These are phyloP conservation scores for Trichoderma sp. DNA, from an alignment of 2,329 filamentous ascomycete species.

Conservation along the genomic window DNA sequence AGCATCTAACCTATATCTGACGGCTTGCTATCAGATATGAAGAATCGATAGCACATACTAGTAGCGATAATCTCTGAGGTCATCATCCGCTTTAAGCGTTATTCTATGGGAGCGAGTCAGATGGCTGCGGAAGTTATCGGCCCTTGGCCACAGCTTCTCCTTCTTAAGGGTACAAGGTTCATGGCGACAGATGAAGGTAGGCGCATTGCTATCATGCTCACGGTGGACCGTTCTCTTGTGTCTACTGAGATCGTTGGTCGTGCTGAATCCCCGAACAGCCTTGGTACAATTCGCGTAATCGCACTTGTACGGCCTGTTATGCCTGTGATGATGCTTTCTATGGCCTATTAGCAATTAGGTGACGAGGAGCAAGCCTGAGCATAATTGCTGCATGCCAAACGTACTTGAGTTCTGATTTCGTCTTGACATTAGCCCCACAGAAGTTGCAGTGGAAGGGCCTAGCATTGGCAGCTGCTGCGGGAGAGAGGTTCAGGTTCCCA, in stretches of 20 bases:
- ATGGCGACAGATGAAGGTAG: constrained; percentile 33
- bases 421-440: constrained; percentile 50
- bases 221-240: constrained; percentile 74
- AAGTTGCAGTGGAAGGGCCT: constrained; percentile 38
- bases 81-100: constrained; percentile 40
- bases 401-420: constrained; percentile 59
- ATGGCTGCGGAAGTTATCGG: constrained; percentile 86
- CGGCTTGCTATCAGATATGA: too few relatives aligned
- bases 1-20: background rate
- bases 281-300: constrained; percentile 53
- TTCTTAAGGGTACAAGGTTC: constrained; percentile 32
- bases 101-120: constrained; percentile 66
- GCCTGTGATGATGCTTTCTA: constrained; percentile 75
- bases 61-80: constrained; percentile 41
- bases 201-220: constrained; percentile 41
- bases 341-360: constrained; percentile 28
- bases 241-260: constrained; percentile 76
- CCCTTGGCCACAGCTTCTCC: constrained; percentile 73
- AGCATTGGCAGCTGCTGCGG: background rate
- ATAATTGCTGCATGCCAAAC: constrained; percentile 28
- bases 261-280: constrained; percentile 68
- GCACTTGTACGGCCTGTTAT: constrained; percentile 69
- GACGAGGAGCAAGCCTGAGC: background rate
- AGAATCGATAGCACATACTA: constrained; percentile 23
- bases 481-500: constrained; percentile 33